phyloP scores from a whole-genome alignment of 2,329 filamentous ascomycete genomes.

The Xylaria sp. region DNA sequence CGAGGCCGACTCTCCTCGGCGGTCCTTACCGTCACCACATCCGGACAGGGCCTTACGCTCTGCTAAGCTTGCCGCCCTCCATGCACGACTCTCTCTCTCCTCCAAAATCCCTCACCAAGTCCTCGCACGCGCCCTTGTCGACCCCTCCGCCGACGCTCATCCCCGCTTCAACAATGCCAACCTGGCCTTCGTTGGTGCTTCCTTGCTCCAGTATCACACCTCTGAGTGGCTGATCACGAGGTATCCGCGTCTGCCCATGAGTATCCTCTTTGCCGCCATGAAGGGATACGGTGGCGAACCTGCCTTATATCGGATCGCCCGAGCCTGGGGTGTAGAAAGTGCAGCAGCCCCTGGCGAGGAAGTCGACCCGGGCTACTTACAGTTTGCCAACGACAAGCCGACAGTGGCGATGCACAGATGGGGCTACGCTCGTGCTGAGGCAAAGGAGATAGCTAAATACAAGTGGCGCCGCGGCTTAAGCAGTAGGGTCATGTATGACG shows the following conservation, averaged over 20 bases:
- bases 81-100: conserved; percentile 86
- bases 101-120: conserved; percentile 85
- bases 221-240: conserved; percentile 88
- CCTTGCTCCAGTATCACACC: conserved; percentile 88
- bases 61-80: conserved; percentile 90
- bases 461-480: conserved; percentile 76
- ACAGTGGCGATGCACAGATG: conserved; percentile 60
- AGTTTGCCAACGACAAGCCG: conserved; percentile 70
- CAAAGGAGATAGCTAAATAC: conserved; percentile 57
- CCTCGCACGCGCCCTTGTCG: conserved; percentile 85
- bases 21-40: conserved; percentile 75
- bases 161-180: conserved; percentile 88
- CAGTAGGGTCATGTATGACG: conserved; percentile 82
- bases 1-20: conserved; percentile 42
- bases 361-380: conserved; percentile 90
- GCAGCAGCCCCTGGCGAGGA: conserved; percentile 89
- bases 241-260: conserved; percentile 90
- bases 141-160: conserved; percentile 83
- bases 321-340: conserved; percentile 90
- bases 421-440: conserved; percentile 65
- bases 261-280: conserved; percentile 87
- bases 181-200: conserved; percentile 81
- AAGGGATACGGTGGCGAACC: conserved; percentile 83
- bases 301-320: conserved; percentile 77
- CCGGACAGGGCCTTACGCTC: conserved; percentile 75